A percentile compares a stretch with the other conserved stretches of the same genome.
Conservation (phyloP, 371 early-diverging fungal species). For the Mortierella polycephala region DNA sequence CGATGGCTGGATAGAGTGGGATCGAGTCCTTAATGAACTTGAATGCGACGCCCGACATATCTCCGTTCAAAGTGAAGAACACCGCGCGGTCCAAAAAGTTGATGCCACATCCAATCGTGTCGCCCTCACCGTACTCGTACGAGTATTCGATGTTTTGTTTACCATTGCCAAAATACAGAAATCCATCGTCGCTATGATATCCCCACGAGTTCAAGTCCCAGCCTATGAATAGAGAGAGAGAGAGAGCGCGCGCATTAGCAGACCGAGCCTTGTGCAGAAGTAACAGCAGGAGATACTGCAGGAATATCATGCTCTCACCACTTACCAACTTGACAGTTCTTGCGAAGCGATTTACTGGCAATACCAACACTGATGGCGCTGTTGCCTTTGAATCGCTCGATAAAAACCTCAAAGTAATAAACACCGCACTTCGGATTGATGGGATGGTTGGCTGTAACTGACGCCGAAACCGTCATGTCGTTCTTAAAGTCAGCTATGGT, state of each 20-base stretch:
- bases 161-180: conserved; percentile 47
- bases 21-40: conserved; percentile 44
- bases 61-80: conserved; percentile 50
- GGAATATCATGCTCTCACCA: too few species aligned
- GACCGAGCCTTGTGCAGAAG: too few species aligned
- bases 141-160: conserved; percentile 39
- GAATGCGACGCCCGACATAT: conserved; percentile 49
- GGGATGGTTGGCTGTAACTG: conserved; percentile 50
- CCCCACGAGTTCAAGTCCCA: conserved; percentile 54
- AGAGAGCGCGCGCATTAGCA: not conserved
- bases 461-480: conserved; percentile 48
- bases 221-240: conserved; percentile 14
- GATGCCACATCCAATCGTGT: conserved; percentile 48
- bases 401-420: conserved; percentile 46
- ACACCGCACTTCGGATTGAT: conserved; percentile 40
- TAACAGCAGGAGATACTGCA: too few species aligned
- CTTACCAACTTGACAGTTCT: conserved; percentile 53
- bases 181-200: conserved; percentile 47
- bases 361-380: conserved; percentile 49
- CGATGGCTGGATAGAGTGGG: conserved; percentile 48
- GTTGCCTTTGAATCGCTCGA: conserved; percentile 44
- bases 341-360: conserved; percentile 45
- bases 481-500: conserved; percentile 49
- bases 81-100: conserved; percentile 42
- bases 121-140: conserved; percentile 29